Conservation (phyloP, 805 yeast genomes). For the Zygoascus biomembranicola region DNA sequence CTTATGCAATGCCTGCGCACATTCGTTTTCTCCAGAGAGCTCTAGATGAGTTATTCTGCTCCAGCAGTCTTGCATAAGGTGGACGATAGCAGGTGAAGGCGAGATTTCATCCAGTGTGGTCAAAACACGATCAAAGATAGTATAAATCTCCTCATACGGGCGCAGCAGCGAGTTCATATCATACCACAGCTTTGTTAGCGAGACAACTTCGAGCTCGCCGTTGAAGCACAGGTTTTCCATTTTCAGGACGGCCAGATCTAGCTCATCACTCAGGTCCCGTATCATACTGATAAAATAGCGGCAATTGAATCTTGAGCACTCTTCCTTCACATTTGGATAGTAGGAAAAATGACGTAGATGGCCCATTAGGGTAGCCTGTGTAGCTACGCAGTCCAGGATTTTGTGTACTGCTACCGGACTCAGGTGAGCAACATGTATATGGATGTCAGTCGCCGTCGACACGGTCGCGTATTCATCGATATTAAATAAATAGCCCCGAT, state of each 20-base stretch:
- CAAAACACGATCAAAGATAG: slow-evolving; percentile 1
- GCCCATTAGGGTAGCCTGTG: slow-evolving; percentile 3
- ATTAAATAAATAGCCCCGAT: slow-evolving; percentile 3
- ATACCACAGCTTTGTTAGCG: slow-evolving; percentile 1
- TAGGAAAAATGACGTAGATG: slow-evolving; percentile 9
- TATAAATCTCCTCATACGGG: slow-evolving; percentile 5
- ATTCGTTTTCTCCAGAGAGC: neutral
- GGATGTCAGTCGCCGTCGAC: neutral
- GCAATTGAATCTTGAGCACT: slow-evolving; percentile 9
- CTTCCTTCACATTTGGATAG: slow-evolving; percentile 2
- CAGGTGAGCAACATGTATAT: slow-evolving; percentile 1
- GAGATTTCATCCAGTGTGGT: neutral
- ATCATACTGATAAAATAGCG: slow-evolving; percentile 7
- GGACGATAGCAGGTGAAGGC: neutral
- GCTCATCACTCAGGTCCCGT: neutral
- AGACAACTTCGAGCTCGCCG: neutral
- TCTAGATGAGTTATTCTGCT: neutral
- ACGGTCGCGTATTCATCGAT: neutral
- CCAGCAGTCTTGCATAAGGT: slow-evolving; percentile 5
- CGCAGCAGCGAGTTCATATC: neutral
- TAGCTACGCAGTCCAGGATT: slow-evolving; percentile 5
- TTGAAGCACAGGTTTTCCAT: slow-evolving; percentile 7
- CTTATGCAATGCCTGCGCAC: neutral
- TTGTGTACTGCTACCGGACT: neutral
- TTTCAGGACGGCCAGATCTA: slow-evolving; percentile 5